Percentiles rank a stretch among this genome's conserved stretches.
Evolutionary conservation across 1,139 yeast species (phyloP).

Genomic region (Kazachstania sp.): DNA sequence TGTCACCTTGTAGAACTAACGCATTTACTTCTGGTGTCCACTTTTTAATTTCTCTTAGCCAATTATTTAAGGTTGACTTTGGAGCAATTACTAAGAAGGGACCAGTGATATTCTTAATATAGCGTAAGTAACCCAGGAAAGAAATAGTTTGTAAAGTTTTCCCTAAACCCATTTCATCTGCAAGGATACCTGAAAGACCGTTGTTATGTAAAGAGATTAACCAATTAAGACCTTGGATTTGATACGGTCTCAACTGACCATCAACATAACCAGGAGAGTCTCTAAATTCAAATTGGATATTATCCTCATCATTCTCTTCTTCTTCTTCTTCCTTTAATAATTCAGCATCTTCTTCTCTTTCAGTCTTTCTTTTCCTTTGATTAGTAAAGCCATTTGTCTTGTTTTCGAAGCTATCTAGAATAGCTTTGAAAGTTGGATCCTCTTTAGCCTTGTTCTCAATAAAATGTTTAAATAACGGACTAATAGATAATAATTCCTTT

Average conservation of each 20-base stretch:
- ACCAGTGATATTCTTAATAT: conserved; percentile 69
- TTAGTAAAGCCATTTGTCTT: conserved; percentile 9
- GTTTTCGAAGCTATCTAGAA: conserved; percentile 47
- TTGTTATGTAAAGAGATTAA: conserved; percentile 72
- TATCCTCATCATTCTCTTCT: conserved; percentile 33
- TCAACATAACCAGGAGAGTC: conserved; percentile 65
- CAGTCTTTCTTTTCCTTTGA: conserved; percentile 54
- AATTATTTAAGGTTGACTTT: conserved; percentile 87
- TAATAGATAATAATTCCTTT: conserved; percentile 70
- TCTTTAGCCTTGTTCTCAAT: conserved; percentile 72
- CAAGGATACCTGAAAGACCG: conserved; percentile 79
- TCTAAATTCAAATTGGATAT: conserved; percentile 18
- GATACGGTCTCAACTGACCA: conserved; percentile 71
- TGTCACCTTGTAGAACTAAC: conserved; percentile 77
- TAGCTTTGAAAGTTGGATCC: conserved; percentile 55
- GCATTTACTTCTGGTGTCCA: conserved; percentile 97
- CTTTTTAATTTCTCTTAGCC: conserved; percentile 86
- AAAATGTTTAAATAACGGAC: conserved; percentile 81
- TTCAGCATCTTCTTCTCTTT: conserved; percentile 90
- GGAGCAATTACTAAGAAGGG: conserved; percentile 92
- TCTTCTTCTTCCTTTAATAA: conserved; percentile 66
- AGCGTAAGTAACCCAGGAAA: conserved; percentile 78
- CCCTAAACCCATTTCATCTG: conserved; percentile 98
- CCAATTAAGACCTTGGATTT: conserved; percentile 92
- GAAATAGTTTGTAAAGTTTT: conserved; percentile 91